Conservation (phyloP, 768 basidiomycete species). For the Podaxis sp. region DNA sequence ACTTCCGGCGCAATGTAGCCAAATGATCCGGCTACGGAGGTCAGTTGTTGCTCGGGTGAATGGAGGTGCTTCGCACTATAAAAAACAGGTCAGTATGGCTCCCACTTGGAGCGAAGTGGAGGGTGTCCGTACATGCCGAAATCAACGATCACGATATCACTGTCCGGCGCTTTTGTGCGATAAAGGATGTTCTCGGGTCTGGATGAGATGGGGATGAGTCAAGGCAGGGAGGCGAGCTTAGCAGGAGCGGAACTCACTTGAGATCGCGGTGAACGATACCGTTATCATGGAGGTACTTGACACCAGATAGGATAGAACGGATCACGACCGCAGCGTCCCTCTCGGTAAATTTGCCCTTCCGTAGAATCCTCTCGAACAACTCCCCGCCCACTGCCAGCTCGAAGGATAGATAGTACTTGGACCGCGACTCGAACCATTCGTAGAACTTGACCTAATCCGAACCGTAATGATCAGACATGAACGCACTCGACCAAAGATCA, state of each 20-base stretch:
- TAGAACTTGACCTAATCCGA: constrained; percentile 80
- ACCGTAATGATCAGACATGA: neutral
- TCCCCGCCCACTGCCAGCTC: constrained; percentile 95
- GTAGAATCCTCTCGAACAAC: constrained; percentile 83
- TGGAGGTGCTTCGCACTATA: constrained; percentile 79
- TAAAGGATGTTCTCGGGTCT: constrained; percentile 97
- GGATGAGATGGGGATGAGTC: neutral
- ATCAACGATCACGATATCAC: constrained; percentile 93
- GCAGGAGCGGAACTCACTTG: constrained; percentile 49
- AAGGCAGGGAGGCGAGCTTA: constrained; percentile 6
- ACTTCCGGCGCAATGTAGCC: constrained; percentile 94
- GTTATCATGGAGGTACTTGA: constrained; percentile 85
- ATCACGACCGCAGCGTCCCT: constrained; percentile 80
- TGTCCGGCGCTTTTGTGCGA: constrained; percentile 66
- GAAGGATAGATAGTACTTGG: constrained; percentile 94
- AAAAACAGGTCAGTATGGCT: neutral
- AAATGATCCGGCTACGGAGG: constrained; percentile 73
- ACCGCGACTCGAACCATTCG: constrained; percentile 92
- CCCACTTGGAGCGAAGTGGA: neutral
- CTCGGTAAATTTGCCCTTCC: constrained; percentile 91
- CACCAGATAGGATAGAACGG: constrained; percentile 78
- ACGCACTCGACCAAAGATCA: neutral
- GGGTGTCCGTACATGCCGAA: constrained; percentile 80
- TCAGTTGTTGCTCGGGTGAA: constrained; percentile 63
- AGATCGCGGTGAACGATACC: constrained; percentile 96